Conservation (phyloP, 129 eudicot genomes). For the Chrysanthemum seticuspe region DNA sequence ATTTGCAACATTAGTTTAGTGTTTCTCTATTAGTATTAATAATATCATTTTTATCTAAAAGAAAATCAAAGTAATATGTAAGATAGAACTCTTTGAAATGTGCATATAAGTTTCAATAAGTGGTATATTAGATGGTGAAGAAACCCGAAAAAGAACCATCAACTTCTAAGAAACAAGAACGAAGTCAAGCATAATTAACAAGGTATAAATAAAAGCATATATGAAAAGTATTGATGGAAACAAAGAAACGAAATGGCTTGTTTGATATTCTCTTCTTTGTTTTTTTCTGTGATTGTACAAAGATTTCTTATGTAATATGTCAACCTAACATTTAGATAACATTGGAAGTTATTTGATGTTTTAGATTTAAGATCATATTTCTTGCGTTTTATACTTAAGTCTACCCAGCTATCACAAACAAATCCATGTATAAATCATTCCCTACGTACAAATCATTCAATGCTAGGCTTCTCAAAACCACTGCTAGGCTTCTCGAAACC, state of each 20-base stretch:
- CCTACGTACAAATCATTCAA: too few species aligned
- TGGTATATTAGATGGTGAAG: background rate
- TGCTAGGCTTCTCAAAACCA: too few species aligned
- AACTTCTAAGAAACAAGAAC: background rate
- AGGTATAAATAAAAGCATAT: constrained; percentile 18
- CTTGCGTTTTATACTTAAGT: too few species aligned
- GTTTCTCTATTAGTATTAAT: too few species aligned
- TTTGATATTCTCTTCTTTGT: constrained; percentile 16
- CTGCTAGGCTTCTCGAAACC: too few species aligned
- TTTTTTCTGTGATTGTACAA: background rate
- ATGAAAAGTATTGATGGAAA: background rate
- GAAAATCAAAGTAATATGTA: too few species aligned
- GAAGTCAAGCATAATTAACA: background rate
- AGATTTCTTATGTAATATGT: background rate
- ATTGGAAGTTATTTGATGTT: background rate
- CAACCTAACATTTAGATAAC: background rate
- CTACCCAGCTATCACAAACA: constrained; percentile 6
- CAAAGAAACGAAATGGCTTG: background rate
- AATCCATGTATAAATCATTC: too few species aligned
- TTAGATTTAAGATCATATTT: background rate
- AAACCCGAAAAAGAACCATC: background rate
- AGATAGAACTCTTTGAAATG: too few species aligned
- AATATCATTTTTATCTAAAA: too few species aligned
- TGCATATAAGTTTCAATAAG: too few species aligned
- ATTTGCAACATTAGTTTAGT: too few species aligned